phyloP scores from a whole-genome alignment of 768 basidiomycete genomes.

The Suillus decipiens region DNA sequence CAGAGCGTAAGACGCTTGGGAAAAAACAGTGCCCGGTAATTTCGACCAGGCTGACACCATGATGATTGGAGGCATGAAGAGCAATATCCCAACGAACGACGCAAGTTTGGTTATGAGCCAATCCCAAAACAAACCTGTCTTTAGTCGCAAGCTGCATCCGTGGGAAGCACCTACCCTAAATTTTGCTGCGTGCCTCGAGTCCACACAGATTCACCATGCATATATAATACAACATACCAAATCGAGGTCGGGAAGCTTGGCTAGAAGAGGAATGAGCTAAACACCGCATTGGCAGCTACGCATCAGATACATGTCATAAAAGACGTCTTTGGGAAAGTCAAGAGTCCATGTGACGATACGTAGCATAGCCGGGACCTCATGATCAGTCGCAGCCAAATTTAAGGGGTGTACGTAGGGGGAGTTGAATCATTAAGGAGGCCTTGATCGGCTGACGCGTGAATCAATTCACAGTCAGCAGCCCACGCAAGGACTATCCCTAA shows the following conservation, averaged over 20 bases:
- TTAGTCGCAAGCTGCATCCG: not conserved
- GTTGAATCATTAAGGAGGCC: too few relatives aligned
- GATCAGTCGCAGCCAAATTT: not conserved
- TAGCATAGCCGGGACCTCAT: not conserved
- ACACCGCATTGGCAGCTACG: too few relatives aligned
- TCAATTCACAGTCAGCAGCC: not conserved
- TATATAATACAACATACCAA: not conserved
- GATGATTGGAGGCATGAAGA: not conserved
- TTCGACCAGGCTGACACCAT: not conserved
- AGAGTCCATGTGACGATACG: not conserved
- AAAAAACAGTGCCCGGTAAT: not conserved
- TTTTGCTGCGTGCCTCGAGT: not conserved
- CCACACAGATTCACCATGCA: not conserved
- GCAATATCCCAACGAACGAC: not conserved
- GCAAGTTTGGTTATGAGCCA: not conserved
- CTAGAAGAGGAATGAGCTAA: not conserved
- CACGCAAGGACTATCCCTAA: not conserved
- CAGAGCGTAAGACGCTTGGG: not conserved
- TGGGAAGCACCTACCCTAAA: not conserved
- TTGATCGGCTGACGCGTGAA: not conserved
- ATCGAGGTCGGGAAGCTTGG: not conserved
- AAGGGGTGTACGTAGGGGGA: too few relatives aligned
- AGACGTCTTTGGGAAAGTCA: not conserved
- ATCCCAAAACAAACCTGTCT: not conserved
- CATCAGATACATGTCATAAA: too few relatives aligned